Conservation (phyloP, 257 asterid species). For the Linaria vulgaris region DNA sequence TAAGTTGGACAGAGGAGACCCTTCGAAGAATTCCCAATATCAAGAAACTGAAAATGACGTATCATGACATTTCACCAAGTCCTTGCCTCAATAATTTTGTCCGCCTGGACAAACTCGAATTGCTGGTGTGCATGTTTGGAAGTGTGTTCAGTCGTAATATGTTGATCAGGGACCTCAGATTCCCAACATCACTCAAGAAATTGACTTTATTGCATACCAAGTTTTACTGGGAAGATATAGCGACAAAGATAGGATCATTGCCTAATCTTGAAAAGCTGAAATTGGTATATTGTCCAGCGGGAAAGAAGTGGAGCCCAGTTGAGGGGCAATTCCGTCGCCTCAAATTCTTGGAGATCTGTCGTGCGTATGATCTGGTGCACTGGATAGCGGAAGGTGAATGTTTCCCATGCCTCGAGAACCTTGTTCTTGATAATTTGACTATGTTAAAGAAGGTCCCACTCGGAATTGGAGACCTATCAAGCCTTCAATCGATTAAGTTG, state of each 20-base stretch:
- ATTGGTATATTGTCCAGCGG: background rate
- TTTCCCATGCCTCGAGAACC: constrained; percentile 13
- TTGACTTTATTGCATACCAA: background rate
- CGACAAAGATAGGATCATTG: no score
- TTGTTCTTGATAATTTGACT: background rate
- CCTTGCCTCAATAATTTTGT: background rate
- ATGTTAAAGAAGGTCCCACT: constrained; percentile 10
- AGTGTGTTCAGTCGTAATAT: no score
- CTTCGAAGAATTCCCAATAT: constrained; percentile 7
- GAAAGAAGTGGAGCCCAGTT: constrained; percentile 1
- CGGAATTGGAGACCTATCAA: constrained; percentile 20
- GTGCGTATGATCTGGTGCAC: background rate
- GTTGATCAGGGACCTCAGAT: background rate
- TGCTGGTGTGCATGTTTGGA: background rate
- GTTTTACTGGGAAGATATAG: constrained; percentile 13
- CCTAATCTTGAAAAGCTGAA: constrained; percentile 3
- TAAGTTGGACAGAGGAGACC: no score
- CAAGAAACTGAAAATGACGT: constrained; percentile 10
- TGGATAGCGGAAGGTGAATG: constrained; percentile 12
- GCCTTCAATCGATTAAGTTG: background rate
- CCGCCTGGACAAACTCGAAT: constrained; percentile 2
- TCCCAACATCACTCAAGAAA: constrained; percentile 20
- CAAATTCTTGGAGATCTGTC: background rate
- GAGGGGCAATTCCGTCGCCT: constrained; percentile 20
- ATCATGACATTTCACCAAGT: background rate